Evolutionary conservation across 2,329 filamentous ascomycete genomes (phyloP).

Genomic region (Dactylellina sp.): DNA sequence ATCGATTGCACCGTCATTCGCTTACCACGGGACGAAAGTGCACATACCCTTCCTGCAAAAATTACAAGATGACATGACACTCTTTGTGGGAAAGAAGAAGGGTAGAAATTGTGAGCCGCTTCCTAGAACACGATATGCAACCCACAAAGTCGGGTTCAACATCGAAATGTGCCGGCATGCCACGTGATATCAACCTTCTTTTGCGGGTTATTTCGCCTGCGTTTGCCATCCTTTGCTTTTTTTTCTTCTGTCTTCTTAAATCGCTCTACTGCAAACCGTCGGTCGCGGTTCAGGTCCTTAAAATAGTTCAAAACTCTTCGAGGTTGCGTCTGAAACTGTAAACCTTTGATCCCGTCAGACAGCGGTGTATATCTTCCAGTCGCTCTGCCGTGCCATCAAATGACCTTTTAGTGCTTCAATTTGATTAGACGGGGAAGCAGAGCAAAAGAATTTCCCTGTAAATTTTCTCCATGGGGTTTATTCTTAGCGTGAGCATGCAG

Average conservation of each 20-base stretch:
- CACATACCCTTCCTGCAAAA: slow-evolving; percentile 13
- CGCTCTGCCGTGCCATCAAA: slow-evolving; percentile 36
- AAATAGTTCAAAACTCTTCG: slow-evolving; percentile 13
- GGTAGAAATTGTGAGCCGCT: slow-evolving; percentile 21
- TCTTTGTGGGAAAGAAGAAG: slow-evolving; percentile 14
- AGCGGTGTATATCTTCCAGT: slow-evolving; percentile 28
- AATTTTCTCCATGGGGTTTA: slow-evolving; percentile 23
- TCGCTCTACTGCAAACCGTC: too few relatives aligned
- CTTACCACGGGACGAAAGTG: slow-evolving; percentile 54
- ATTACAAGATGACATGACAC: slow-evolving; percentile 24
- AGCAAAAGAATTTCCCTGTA: slow-evolving; percentile 9
- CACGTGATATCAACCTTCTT: slow-evolving; percentile 43
- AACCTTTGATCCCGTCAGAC: slow-evolving; percentile 15
- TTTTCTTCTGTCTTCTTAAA: slow-evolving; percentile 2
- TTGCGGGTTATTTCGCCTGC: slow-evolving; percentile 52
- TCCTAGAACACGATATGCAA: not conserved
- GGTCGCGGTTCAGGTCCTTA: too few relatives aligned
- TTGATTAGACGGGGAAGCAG: slow-evolving; percentile 39
- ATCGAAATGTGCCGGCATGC: slow-evolving; percentile 36
- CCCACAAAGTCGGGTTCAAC: slow-evolving; percentile 7
- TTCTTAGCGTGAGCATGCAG: slow-evolving; percentile 24
- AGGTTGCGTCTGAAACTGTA: too few relatives aligned
- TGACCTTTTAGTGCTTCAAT: slow-evolving; percentile 28
- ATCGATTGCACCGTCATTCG: slow-evolving; percentile 35
- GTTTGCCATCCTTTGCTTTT: slow-evolving; percentile 47